Percentiles rank a stretch among this genome's conserved stretches.
phyloP scores from a whole-genome alignment of 805 yeast genomes.

The Candida peoriensis region DNA sequence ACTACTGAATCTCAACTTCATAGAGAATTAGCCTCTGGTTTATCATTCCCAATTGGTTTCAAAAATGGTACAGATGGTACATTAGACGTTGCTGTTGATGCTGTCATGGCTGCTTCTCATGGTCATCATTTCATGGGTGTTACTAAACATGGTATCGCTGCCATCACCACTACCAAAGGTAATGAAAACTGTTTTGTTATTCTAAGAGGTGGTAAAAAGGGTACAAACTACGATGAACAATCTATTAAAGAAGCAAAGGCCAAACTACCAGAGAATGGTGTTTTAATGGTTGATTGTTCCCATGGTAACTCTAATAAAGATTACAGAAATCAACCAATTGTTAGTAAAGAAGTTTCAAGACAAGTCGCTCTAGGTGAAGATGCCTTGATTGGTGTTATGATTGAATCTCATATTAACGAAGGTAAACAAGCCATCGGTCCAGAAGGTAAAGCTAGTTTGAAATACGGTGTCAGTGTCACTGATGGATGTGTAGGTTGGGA shows the following conservation, averaged over 20 bases:
- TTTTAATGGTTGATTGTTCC: constrained; percentile 93
- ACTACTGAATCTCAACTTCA: constrained; percentile 98
- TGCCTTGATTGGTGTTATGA: constrained; percentile 87
- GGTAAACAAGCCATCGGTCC: constrained; percentile 87
- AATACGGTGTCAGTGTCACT: constrained; percentile 94
- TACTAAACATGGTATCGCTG: constrained; percentile 95
- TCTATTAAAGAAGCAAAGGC: constrained; percentile 73
- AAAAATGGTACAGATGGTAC: constrained; percentile 98
- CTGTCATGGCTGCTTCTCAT: constrained; percentile 85
- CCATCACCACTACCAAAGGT: constrained; percentile 94
- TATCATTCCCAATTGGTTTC: constrained; percentile 98
- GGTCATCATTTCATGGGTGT: constrained; percentile 97
- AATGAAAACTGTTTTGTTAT: constrained; percentile 92
- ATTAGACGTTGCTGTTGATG: constrained; percentile 88
- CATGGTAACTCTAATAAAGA: constrained; percentile 97
- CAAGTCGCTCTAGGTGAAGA: constrained; percentile 82
- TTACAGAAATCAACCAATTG: constrained; percentile 92
- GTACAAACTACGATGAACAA: constrained; percentile 85
- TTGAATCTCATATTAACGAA: constrained; percentile 86
- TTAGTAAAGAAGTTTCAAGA: constrained; percentile 73
- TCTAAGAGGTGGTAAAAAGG: constrained; percentile 91
- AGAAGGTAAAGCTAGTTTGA: constrained; percentile 71
- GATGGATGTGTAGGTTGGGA: constrained; percentile 97
- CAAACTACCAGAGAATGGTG: constrained; percentile 45
- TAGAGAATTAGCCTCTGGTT: constrained; percentile 95